Base-by-base conservation (phyloP, 352 stramenopile species). In the Phytopythium cucurbitacearum region DNA sequence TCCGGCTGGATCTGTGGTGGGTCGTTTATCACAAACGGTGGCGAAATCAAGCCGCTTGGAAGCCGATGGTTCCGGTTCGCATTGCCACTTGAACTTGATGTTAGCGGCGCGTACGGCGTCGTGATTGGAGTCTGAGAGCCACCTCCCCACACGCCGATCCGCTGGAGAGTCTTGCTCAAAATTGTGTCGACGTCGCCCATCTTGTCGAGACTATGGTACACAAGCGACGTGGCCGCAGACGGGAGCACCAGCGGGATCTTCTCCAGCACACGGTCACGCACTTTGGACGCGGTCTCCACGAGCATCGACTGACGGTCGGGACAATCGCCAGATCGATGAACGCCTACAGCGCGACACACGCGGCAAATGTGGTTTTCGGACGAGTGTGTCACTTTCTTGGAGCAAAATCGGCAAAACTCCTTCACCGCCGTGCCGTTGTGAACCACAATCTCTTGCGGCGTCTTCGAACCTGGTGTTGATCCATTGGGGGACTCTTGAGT, bases 71-170 rank as follows among this genome's bases (percentile, higher is more conserved):
- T 28, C 21, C 21, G 21, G 21, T 28, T 28, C 21, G 21, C 1
- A 28, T 28, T 28, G 21, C 21, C 21, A 28, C 21, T 28, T 28
- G 21, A 28, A 28, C 21, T 28, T 28, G 21, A 28, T 28, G 60
- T 64, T 34, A 55, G 55, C 33, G 67, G 60, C 1, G 74, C 69
- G 49, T 88, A 89, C 3, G 83, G 83, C 12, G 83, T 93, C 33
- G 78, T 91, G 43, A 93, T 89, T 7, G 80, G 83, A 1, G 83
- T 91, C 62, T 91, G 83, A 0, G 83, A 93, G 4, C 80, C 80
- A 37, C 80, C 83, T n/a, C 82, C 76, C 83, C 83, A 93, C 4
- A 91, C 74, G 8, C 83, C 80, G 41, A 93, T 73, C 28, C 73
- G 68, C 33, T 88, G 78, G 6, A 93, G 61, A 43, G 74, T 87